Percentiles rank a stretch among this genome's conserved stretches.
These are phyloP conservation scores for Claviceps cyperi DNA, from an alignment of 2,329 filamentous ascomycete genomes.

Conservation along the genomic window DNA sequence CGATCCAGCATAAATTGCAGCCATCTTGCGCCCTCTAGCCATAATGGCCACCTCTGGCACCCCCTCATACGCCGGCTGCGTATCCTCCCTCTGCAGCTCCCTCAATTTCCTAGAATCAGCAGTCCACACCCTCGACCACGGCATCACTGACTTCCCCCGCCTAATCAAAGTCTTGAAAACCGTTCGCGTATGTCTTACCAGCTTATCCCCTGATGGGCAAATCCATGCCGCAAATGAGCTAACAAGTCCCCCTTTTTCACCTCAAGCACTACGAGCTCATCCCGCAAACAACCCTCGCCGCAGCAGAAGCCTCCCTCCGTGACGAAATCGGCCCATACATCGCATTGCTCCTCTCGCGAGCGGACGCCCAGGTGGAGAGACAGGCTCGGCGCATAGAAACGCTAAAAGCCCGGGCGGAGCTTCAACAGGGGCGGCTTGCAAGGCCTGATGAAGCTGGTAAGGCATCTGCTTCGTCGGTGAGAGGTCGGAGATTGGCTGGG, in stretches of 20 bases:
- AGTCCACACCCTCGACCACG: constrained; percentile 39
- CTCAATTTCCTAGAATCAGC: constrained; percentile 46
- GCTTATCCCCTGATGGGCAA: too few relatives aligned
- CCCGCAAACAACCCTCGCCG: constrained; percentile 65
- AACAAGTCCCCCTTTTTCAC: not conserved
- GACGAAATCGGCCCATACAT: constrained; percentile 86
- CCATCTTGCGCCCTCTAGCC: not conserved
- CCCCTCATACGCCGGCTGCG: constrained; percentile 40
- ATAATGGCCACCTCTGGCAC: constrained; percentile 13
- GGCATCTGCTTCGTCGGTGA: constrained; percentile 5
- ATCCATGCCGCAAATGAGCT: not conserved
- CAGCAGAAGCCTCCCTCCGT: constrained; percentile 70
- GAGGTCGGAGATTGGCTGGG: constrained; percentile 31
- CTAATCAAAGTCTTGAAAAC: constrained; percentile 41
- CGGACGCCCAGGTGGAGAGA: constrained; percentile 71
- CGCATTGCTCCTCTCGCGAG: constrained; percentile 60
- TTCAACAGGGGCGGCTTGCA: constrained; percentile 58
- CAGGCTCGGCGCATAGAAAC: constrained; percentile 71
- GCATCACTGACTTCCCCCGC: constrained; percentile 43
- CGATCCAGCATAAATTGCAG: not conserved
- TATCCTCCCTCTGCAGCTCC: constrained; percentile 43
- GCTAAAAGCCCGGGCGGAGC: constrained; percentile 66
- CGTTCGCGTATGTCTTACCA: constrained; percentile 31
- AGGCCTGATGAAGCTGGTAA: constrained; percentile 13
- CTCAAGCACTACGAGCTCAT: constrained; percentile 80